Evolutionary conservation across 2,329 filamentous ascomycete species (phyloP), one percentile per base, ranked within the genome.

Genomic region (Fusarium pseudocircinatum): DNA sequence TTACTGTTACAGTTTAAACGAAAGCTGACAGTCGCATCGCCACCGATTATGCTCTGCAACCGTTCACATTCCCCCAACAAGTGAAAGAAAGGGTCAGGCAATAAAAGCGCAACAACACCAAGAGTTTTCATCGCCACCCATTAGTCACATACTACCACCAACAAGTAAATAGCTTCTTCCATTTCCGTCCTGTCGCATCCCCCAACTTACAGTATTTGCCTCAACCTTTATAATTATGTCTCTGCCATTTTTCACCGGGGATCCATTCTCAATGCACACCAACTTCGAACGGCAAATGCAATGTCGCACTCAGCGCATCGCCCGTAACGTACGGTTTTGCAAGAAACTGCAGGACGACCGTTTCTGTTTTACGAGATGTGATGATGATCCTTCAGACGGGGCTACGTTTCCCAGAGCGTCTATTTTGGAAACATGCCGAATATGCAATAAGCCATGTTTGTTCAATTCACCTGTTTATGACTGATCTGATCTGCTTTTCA

Each of bases 81-180:
- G 40, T 60, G 6, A 22, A 16, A 15, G 8, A 36, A 63, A 8
- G 28, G 42, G 20, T 34, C 50, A 67, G 53, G 54, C 63, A 53
- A 53, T 28, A 53, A 53, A 53, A 28, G n/a, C 50, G 50, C 34
- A 53, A 53, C 64, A 69, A 69, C 66, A 69, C 58, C 66, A 69
- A 69, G 64, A 40, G 57, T 57, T 58, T 20, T 20, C 42, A 70
- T 72, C 58, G 70, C 69, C 69, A 73, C 69, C 44, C 54, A 53
- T 69, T 69, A 69, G 64, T 69, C 64, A 69, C 49, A 34, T 36
- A 34, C 36, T 63, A 56, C 39, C 39, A 69, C 57, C 57, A 56
- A 63, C 39, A 46, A n/a, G 16, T 67, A 44, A 60, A 67, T 67
- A 60, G 40, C 34, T 32, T 66, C 64, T 52, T 68, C 64, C 63